Conservation (phyloP, 345 rosid genomes). For the Citrus reticulata region DNA sequence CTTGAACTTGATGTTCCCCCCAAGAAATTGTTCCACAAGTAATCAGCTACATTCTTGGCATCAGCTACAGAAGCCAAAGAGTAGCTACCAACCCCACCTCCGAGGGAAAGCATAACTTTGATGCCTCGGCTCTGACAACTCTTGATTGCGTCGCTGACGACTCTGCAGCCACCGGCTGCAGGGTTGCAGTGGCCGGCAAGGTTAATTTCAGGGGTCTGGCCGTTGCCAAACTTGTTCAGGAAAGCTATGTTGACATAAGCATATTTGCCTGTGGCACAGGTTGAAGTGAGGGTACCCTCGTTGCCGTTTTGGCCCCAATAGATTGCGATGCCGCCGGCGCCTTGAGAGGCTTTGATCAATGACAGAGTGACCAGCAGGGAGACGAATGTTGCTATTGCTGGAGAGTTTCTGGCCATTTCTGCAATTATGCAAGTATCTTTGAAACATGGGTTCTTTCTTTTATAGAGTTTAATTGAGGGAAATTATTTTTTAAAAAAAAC, state of each 20-base stretch:
- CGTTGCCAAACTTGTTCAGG: conserved; percentile 49
- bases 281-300: conserved; percentile 42
- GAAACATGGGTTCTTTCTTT: neutral
- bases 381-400: conserved; percentile 11
- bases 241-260: conserved; percentile 50
- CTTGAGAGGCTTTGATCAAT: conserved; percentile 5
- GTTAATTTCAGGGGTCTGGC: conserved; percentile 41
- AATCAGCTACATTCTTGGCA: conserved; percentile 36
- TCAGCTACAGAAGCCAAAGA: conserved; percentile 41
- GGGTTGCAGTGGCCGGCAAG: conserved; percentile 66
- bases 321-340: conserved; percentile 29
- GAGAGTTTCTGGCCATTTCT: neutral
- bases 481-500: no score
- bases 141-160: conserved; percentile 30
- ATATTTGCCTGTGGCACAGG: conserved; percentile 46
- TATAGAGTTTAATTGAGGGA: neutral
- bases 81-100: conserved; percentile 49
- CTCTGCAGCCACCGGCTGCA: conserved; percentile 30
- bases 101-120: conserved; percentile 59
- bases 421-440: neutral
- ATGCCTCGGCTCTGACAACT: conserved; percentile 44
- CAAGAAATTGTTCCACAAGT: conserved; percentile 41
- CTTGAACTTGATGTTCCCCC: conserved; percentile 43
- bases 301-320: conserved; percentile 61
- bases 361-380: conserved; percentile 4